A percentile compares a stretch with the other conserved stretches of the same genome.
phyloP scores from a whole-genome alignment of 192 early-diverging fungal species.

The Coemansia javaensis region DNA sequence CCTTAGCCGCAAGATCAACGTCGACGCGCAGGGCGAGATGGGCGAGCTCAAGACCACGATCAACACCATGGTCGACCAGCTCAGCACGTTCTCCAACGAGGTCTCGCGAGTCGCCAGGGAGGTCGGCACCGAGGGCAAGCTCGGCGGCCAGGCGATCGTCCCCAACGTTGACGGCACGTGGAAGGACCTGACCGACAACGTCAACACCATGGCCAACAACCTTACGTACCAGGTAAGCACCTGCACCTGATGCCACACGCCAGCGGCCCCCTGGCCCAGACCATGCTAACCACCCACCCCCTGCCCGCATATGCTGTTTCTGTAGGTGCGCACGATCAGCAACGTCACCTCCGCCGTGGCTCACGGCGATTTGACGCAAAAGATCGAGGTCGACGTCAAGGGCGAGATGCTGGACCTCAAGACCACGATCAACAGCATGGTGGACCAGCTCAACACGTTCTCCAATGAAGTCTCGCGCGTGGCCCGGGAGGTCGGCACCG shows the following conservation, averaged over 20 bases:
- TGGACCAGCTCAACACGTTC: constrained; percentile 52
- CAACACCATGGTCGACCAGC: no score
- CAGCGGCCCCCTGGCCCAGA: no score
- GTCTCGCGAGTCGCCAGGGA: constrained; percentile 56
- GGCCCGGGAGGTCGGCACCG: constrained; percentile 54
- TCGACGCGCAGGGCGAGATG: constrained; percentile 30
- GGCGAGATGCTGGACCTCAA: constrained; percentile 59
- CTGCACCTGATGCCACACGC: no score
- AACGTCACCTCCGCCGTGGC: constrained; percentile 46
- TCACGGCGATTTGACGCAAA: constrained; percentile 52
- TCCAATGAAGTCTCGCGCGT: constrained; percentile 52
- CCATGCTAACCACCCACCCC: no score
- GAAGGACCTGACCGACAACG: constrained; percentile 55
- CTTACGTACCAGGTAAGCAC: constrained; percentile 46
- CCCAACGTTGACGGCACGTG: constrained; percentile 53
- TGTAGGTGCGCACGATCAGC: constrained; percentile 37
- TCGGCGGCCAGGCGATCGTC: constrained; percentile 55
- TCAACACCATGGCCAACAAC: constrained; percentile 56
- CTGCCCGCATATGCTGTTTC: no score
- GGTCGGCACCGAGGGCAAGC: constrained; percentile 56
- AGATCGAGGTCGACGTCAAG: constrained; percentile 54
- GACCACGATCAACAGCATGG: constrained; percentile 48
- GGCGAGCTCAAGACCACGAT: constrained; percentile 35
- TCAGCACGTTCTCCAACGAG: constrained; percentile 47
- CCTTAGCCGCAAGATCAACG: neutral